Base-by-base conservation (phyloP, 164 flowering plant species). In the Annona squamosa region DNA sequence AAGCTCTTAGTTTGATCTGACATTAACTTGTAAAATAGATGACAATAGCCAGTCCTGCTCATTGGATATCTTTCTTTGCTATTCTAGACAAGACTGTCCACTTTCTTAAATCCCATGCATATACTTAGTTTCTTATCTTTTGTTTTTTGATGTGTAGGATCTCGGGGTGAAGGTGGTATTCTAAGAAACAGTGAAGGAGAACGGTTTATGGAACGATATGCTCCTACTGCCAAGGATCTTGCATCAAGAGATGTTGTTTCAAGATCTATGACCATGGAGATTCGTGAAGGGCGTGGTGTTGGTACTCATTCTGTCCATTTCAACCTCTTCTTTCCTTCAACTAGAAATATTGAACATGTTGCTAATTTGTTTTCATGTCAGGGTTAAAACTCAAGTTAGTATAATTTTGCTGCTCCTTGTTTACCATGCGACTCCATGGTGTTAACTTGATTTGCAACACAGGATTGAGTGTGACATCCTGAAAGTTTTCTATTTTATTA, bases 171-270 rank as follows among this genome's bases (percentile, higher is more conserved):
- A 85, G 99, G 99, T 76, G 99, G 99, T 61, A 96, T 96, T 68
- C 91, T 96, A 45, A 81, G 99, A 73, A 96, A 96, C 71, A 92
- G 99, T 77, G 99, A 96, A 89, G 99, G 99, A 82, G 99, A 96
- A 78, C 78, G 99, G n/a, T 96, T 96, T 82, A 96, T 96, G 99
- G 98, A 96, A 77, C 86, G 99, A 41, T 96, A 96, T 89, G 99
- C 99, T 70, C 99, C 99, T 66, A 93, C 98, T 17, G 99, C 99
- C 5, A 96, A 96, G 82, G 99, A 96, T 85, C 99, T 96, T 86
- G 99, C 99, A 63, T 93, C 99, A 71, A 87, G 99, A 81, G 97
- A 96, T 88, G 97, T 96, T 79, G 98, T 96, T 77, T 96, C 98
- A 56, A 88, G 99, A 80, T 96, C 99, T n/a, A 96, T 92, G 98